Evolutionary conservation across 2,329 filamentous ascomycete species (phyloP).

Genomic region (Scedosporium dehoogii): DNA sequence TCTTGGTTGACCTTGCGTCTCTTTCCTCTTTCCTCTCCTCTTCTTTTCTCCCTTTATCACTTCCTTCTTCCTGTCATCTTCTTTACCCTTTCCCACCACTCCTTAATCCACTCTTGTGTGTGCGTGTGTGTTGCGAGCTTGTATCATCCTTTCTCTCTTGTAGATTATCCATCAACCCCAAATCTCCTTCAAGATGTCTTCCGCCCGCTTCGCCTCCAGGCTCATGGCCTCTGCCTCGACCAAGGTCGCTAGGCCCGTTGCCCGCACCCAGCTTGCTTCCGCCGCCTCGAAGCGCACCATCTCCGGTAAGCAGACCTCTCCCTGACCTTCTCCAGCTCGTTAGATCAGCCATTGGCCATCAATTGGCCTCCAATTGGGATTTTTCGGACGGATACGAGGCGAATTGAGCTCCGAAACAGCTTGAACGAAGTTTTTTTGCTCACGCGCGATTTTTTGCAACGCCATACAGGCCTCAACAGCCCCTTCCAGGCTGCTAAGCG

Average conservation of each 20-base stretch:
- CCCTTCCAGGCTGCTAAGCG: constrained; percentile 69
- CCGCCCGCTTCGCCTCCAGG: constrained; percentile 62
- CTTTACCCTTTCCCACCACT: constrained; percentile 12
- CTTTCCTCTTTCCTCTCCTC: constrained; percentile 11
- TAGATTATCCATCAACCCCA: constrained; percentile 13
- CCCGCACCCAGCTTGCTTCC: constrained; percentile 52
- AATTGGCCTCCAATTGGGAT: constrained; percentile 9
- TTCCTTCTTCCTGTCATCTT: constrained; percentile 12
- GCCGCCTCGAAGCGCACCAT: constrained; percentile 64
- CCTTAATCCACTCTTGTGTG: constrained; percentile 3
- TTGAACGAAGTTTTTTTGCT: not conserved
- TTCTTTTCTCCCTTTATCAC: constrained; percentile 5
- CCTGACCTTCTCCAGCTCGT: constrained; percentile 13
- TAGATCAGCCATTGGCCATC: constrained; percentile 6
- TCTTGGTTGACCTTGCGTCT: constrained; percentile 11
- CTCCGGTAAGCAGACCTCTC: constrained; percentile 49
- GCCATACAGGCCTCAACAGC: constrained; percentile 40
- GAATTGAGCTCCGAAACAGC: not conserved
- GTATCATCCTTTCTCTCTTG: constrained; percentile 3
- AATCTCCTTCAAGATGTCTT: constrained; percentile 61
- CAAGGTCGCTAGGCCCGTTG: constrained; percentile 69
- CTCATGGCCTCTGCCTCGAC: constrained; percentile 67
- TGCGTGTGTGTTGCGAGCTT: constrained; percentile 4
- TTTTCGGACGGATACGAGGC: not conserved
- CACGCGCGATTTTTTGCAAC: constrained; percentile 20